Conservation (phyloP, 1,139 yeast species). For the Candida sp. region DNA sequence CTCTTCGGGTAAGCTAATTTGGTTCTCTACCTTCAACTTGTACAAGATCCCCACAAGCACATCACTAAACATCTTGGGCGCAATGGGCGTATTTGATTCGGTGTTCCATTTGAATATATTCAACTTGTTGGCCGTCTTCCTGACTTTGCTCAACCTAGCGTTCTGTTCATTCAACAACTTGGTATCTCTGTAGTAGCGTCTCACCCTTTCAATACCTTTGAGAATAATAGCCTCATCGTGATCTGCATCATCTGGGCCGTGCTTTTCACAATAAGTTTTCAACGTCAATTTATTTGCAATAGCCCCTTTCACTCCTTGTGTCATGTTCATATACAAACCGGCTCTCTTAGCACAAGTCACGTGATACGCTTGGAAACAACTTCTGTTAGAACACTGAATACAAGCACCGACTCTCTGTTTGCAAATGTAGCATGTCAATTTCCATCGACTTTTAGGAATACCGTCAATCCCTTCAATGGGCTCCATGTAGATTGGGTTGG, state of each 20-base stretch:
- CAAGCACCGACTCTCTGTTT: conserved; percentile 85
- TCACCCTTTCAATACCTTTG: conserved; percentile 56
- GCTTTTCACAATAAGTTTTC: conserved; percentile 78
- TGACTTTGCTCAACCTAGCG: conserved; percentile 34
- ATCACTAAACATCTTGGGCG: conserved; percentile 65
- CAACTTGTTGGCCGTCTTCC: conserved; percentile 39
- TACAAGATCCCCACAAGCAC: conserved; percentile 39
- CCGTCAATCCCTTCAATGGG: conserved; percentile 83
- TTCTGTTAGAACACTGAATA: conserved; percentile 80
- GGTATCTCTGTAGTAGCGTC: conserved; percentile 54
- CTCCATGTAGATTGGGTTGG: conserved; percentile 90
- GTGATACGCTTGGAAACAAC: conserved; percentile 89
- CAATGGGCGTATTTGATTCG: conserved; percentile 68
- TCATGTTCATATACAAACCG: conserved; percentile 71
- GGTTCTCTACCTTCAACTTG: conserved; percentile 30
- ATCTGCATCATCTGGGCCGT: conserved; percentile 58
- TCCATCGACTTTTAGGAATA: conserved; percentile 87
- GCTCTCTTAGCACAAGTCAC: conserved; percentile 94
- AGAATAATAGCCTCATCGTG: conserved; percentile 44
- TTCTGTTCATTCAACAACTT: conserved; percentile 43
- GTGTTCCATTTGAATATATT: conserved; percentile 74
- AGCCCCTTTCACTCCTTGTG: conserved; percentile 71
- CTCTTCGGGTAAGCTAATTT: conserved; percentile 19
- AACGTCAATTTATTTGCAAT: conserved; percentile 62
- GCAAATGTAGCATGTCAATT: conserved; percentile 82